These are phyloP conservation scores for Sorghum bicolor DNA, from an alignment of 176 grass and related monocot genomes.

Conservation along the genomic window DNA sequence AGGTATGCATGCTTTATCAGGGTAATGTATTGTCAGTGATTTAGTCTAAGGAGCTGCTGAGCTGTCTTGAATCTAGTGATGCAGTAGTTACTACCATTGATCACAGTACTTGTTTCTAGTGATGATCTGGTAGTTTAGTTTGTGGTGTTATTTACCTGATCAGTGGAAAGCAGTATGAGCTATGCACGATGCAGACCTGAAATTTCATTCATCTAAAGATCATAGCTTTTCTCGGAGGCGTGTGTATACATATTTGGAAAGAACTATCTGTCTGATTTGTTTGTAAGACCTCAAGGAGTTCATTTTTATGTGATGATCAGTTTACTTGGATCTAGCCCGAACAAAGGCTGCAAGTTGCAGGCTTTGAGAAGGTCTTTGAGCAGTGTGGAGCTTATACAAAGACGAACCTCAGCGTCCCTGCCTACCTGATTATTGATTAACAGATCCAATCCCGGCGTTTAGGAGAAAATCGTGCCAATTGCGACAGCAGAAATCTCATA, in stretches of 20 bases:
- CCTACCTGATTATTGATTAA: not conserved
- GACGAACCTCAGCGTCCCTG: not conserved
- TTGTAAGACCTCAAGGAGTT: not conserved
- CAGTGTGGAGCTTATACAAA: too few species aligned
- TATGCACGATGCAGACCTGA: not conserved
- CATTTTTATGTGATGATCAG: not conserved
- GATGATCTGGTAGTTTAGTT: not conserved
- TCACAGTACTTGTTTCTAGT: not conserved
- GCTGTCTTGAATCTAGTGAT: not conserved
- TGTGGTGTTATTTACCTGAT: not conserved
- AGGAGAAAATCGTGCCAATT: not conserved
- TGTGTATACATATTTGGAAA: not conserved
- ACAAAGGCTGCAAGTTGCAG: not conserved
- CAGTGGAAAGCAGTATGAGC: not conserved
- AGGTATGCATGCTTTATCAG: conserved; percentile 14
- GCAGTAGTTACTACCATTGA: not conserved
- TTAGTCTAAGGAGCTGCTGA: not conserved
- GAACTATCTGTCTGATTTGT: not conserved
- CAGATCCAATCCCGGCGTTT: not conserved
- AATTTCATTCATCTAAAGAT: not conserved
- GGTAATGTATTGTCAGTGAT: conserved; percentile 10
- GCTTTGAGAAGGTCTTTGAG: not conserved
- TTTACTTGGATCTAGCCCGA: not conserved
- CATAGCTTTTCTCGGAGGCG: not conserved
- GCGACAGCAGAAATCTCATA: not conserved